Evolutionary conservation across 1,139 yeast species (phyloP).

Genomic region (Blastobotrys elegans): DNA sequence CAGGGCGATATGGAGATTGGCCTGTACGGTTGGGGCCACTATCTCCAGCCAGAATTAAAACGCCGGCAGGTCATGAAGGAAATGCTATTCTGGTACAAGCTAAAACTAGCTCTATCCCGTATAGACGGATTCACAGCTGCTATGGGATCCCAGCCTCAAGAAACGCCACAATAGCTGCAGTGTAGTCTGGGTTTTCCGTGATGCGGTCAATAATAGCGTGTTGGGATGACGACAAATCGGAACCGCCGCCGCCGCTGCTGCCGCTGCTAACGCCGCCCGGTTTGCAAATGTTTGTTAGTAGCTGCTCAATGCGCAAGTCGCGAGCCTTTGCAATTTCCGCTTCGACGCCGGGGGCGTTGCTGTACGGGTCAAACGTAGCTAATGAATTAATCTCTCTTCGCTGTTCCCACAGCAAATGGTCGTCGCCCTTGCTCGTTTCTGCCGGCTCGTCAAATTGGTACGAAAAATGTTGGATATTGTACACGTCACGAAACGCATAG

Average conservation of each 20-base stretch:
- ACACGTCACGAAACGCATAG: slow-evolving; percentile 23
- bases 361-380: slow-evolving; percentile 16
- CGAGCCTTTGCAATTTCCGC: slow-evolving; percentile 20
- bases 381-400: slow-evolving; percentile 19
- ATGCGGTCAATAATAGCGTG: slow-evolving; percentile 7
- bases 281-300: slow-evolving; percentile 13
- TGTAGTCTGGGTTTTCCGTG: slow-evolving; percentile 8
- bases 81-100: slow-evolving; percentile 17
- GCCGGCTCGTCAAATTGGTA: background rate
- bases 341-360: slow-evolving; percentile 15
- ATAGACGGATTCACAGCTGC: slow-evolving; percentile 16
- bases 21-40: slow-evolving; percentile 15
- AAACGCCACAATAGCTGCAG: slow-evolving; percentile 16
- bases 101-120: slow-evolving; percentile 16
- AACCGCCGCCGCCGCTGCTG: too few relatives aligned
- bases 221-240: too few relatives aligned
- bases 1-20: slow-evolving; percentile 13
- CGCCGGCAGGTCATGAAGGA: slow-evolving; percentile 17
- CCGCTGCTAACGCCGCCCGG: background rate
- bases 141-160: slow-evolving; percentile 22
- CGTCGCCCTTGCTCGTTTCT: background rate
- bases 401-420: slow-evolving; percentile 20
- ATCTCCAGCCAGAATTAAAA: slow-evolving; percentile 14
- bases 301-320: slow-evolving; percentile 19
- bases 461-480: slow-evolving; percentile 9